Conservation (phyloP, 371 early-diverging fungal genomes). For the Apophysomyces variabilis region DNA sequence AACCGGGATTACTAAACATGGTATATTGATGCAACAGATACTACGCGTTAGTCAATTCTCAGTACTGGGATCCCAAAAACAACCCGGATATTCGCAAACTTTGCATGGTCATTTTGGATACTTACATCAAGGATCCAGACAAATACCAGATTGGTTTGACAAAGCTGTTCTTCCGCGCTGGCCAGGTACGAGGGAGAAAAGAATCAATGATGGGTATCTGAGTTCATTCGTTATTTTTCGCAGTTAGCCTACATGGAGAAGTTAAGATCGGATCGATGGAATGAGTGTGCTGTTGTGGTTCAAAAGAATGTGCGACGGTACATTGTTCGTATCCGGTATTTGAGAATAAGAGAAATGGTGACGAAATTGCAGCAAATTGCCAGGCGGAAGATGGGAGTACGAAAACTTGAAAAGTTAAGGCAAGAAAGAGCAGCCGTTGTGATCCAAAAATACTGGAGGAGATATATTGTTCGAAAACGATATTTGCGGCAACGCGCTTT, state of each 20-base stretch:
- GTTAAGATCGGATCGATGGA: conserved; percentile 79
- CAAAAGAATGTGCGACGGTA: conserved; percentile 89
- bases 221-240: neutral
- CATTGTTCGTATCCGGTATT: conserved; percentile 70
- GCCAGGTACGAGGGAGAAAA: conserved; percentile 51
- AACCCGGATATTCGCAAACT: conserved; percentile 53
- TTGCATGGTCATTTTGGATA: conserved; percentile 69
- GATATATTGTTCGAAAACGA: conserved; percentile 64
- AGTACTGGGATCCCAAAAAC: conserved; percentile 62
- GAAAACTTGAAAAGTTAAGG: conserved; percentile 57
- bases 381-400: conserved; percentile 67
- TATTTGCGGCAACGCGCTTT: conserved; percentile 46
- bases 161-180: conserved; percentile 99
- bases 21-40: conserved; percentile 58
- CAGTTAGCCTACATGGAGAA: conserved; percentile 92
- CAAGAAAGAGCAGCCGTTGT: conserved; percentile 72
- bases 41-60: conserved; percentile 78
- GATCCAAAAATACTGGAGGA: conserved; percentile 80
- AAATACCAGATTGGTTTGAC: conserved; percentile 96
- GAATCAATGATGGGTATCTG: neutral
- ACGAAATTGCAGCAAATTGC: conserved; percentile 64
- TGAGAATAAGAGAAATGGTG: conserved; percentile 55
- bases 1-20: conserved; percentile 72
- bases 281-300: conserved; percentile 77
- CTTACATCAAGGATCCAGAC: conserved; percentile 73